Evolutionary conservation across 345 rosid genomes (phyloP).

Genomic region (Microthlaspi erraticum): DNA sequence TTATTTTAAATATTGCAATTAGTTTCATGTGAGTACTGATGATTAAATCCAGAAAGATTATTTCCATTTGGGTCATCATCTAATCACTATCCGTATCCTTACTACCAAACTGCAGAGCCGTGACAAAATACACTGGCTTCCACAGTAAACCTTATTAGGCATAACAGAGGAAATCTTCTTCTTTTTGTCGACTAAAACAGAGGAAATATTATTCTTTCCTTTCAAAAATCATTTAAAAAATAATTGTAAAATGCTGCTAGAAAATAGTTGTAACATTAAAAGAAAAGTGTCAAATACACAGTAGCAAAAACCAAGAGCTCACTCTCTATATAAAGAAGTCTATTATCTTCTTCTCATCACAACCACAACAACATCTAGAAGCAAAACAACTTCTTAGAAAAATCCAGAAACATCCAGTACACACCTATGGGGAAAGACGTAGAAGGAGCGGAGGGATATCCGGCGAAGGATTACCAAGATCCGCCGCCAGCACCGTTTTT

Average conservation of each 20-base stretch:
- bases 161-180: background rate
- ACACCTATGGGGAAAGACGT: conserved; percentile 52
- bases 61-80: background rate
- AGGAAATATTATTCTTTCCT: background rate
- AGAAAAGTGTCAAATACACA: background rate
- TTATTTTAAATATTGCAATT: background rate
- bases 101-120: conserved; percentile 1
- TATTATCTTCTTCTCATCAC: conserved; percentile 21
- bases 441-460: conserved; percentile 47
- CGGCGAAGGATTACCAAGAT: conserved; percentile 50
- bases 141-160: background rate
- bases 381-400: conserved; percentile 12
- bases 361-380: conserved; percentile 2
- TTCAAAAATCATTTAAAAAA: background rate
- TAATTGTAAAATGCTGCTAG: background rate
- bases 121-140: background rate
- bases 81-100: background rate
- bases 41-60: conserved; percentile 11
- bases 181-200: background rate
- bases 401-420: conserved; percentile 6
- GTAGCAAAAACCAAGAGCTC: conserved; percentile 13
- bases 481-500: conserved; percentile 42
- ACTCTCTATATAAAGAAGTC: conserved; percentile 32
- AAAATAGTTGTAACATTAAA: background rate
- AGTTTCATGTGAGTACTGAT: background rate